Evolutionary conservation across 1,284 basidiomycete genomes (phyloP), one percentile per base, ranked within the genome.

Genomic region (Rhodotorula sp.): DNA sequence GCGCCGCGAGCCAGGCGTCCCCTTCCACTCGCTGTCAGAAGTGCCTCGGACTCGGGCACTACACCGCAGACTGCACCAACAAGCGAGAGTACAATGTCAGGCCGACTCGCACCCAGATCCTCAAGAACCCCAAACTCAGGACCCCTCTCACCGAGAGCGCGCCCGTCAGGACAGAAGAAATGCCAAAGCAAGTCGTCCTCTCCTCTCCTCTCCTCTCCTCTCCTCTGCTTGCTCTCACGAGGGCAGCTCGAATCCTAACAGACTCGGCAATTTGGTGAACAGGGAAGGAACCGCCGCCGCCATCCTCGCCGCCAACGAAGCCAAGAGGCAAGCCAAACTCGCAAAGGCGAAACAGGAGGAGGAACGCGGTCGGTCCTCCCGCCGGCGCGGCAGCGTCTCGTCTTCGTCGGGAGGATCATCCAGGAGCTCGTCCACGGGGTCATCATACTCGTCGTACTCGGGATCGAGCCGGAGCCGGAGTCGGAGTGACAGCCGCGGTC

Each of bases 261-360:
- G 26, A 55, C 26, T 15, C 1, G 15, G 2, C 21, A 14, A 16
- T 18, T 6, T 21, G 16, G 10, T 43, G 12, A 43, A 43, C 67
- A 74, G 73, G 58, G 64, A 72, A 48, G 73, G 73, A 3, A 75
- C 73, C 0, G 73, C 73, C 5, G 73, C 73, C 8, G 71, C 69
- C 14, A 75, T 75, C 66, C 68, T 75, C 43, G 71, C 71, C 2
- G 73, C 73, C 15, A 75, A 75, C 59, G 73, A 75, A 58, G 73
- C 71, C 2, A 72, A 72, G 54, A 66, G 73, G 21, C 52, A 52
- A 12, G 70, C 70, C 5, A 71, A 68, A 54, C 62, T 58, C 48
- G 50, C 61, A 7, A 49, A 50, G 5, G 57, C 64, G 18, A 21
- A 49, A n/a, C 26, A 31, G 23, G 62, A 52, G 10, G 58, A 63